These are phyloP conservation scores for Phytopythium boreale DNA, from an alignment of 352 stramenopile genomes.

Conservation along the genomic window DNA sequence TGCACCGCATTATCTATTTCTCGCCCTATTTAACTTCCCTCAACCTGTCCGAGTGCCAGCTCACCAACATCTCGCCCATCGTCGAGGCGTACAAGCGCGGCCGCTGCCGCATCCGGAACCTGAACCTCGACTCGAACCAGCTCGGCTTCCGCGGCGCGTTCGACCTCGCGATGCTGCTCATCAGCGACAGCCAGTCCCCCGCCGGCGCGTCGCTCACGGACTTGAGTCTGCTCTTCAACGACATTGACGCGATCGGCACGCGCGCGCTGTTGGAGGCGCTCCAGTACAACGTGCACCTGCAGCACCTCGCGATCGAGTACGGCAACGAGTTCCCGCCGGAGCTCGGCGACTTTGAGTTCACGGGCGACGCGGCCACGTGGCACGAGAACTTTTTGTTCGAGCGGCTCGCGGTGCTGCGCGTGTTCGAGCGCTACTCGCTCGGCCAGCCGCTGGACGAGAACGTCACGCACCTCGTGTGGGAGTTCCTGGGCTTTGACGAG, in stretches of 20 bases:
- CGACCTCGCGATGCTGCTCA: conserved; percentile 55
- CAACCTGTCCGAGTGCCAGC: conserved; percentile 44
- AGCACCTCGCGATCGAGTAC: conserved; percentile 51
- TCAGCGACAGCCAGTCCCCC: conserved; percentile 42
- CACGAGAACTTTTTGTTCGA: conserved; percentile 48
- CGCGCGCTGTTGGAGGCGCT: conserved; percentile 43
- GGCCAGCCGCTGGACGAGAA: conserved; percentile 35
- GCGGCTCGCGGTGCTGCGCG: conserved; percentile 37
- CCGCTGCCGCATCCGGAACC: conserved; percentile 37
- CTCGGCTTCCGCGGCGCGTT: conserved; percentile 53
- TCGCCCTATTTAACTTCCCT: conserved; percentile 51
- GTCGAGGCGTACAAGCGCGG: conserved; percentile 50
- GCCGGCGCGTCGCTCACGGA: conserved; percentile 36
- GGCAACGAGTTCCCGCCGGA: conserved; percentile 53
- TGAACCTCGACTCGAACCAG: conserved; percentile 56
- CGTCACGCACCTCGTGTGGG: conserved; percentile 49
- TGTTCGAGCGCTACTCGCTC: conserved; percentile 44
- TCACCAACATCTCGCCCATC: conserved; percentile 47
- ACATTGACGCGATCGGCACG: conserved; percentile 51
- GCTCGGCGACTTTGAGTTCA: conserved; percentile 46
- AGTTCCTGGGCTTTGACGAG: conserved; percentile 49
- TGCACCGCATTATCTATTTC: conserved; percentile 55
- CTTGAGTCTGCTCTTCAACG: conserved; percentile 51
- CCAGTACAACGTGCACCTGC: conserved; percentile 49
- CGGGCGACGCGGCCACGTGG: conserved; percentile 39